Evolutionary conservation across 331 rosid species (phyloP).

Genomic region (Acacia pycnantha): DNA sequence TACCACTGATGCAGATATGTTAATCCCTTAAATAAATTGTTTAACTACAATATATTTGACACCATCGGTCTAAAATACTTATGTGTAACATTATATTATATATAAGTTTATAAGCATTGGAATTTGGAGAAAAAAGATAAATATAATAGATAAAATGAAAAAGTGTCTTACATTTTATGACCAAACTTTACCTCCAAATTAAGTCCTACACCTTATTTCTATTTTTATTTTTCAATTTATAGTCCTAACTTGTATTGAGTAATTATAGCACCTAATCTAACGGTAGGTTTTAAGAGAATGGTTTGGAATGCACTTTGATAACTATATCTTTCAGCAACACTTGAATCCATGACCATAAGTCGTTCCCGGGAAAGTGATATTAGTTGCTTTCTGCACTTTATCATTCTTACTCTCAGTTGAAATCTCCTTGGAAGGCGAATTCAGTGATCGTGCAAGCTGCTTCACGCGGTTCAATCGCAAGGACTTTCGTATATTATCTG

Average conservation of each 20-base stretch:
- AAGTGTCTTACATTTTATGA: no score
- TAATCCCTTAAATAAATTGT: no score
- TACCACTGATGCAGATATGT: no score
- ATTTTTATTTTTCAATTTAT: neutral
- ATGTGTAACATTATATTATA: no score
- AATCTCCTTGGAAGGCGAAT: conserved; percentile 9
- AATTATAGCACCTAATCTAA: neutral
- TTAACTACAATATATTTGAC: no score
- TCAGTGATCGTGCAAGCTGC: conserved; percentile 37
- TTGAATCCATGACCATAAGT: neutral
- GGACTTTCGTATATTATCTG: conserved; percentile 32
- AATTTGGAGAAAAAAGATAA: no score
- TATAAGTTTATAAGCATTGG: no score
- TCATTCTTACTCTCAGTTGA: neutral
- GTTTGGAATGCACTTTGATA: neutral
- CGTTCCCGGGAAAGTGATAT: neutral
- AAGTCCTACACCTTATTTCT: neutral
- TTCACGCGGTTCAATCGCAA: conserved; percentile 42
- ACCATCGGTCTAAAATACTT: no score
- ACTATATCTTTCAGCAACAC: neutral
- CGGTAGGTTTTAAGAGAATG: neutral
- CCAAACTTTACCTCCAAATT: no score
- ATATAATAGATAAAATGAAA: no score
- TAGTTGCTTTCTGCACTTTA: neutral
- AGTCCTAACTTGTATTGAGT: neutral